A percentile compares a stretch with the other conserved stretches of the same genome.
Conservation (phyloP, 169 alveolate species). For the Amoebophrya sp. region DNA sequence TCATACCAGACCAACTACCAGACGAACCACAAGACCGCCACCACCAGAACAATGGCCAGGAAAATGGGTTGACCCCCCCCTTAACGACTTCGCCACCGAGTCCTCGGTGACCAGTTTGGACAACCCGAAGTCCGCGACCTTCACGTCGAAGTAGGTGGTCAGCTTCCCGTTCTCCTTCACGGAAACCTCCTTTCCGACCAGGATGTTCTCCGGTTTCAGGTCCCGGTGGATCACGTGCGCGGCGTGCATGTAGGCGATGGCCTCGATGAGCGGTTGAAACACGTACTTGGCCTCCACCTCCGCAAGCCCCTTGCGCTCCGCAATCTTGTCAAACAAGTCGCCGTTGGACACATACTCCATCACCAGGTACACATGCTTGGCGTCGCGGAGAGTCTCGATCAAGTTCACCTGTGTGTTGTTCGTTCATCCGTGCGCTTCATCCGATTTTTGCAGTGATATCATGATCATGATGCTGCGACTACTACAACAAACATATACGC, state of each 20-base stretch:
- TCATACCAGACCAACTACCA: too few species aligned
- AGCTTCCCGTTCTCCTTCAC: constrained; percentile 8
- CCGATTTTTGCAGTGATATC: too few species aligned
- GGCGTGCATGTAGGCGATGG: constrained; percentile 32
- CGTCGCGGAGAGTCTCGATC: constrained; percentile 22
- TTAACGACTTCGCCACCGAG: constrained; percentile 38
- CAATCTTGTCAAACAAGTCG: constrained; percentile 50
- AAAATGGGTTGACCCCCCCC: too few species aligned
- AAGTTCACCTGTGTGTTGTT: constrained; percentile 34
- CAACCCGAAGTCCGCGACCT: constrained; percentile 38
- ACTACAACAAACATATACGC: too few species aligned
- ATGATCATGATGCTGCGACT: too few species aligned
- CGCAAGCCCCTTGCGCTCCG: constrained; percentile 27
- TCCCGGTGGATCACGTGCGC: constrained; percentile 36
- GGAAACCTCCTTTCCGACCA: not conserved
- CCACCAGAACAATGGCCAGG: too few species aligned
- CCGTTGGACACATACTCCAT: constrained; percentile 54
- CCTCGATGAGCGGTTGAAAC: constrained; percentile 25
- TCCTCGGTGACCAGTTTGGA: constrained; percentile 28
- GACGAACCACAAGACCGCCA: too few species aligned
- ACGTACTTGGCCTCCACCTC: constrained; percentile 33
- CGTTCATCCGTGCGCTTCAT: too few species aligned
- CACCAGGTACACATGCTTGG: constrained; percentile 36
- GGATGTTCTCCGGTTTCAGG: constrained; percentile 27
- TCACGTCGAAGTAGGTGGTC: constrained; percentile 21